These are phyloP conservation scores for Skeletonema costatum DNA, from an alignment of 108 stramenopile genomes.

Conservation along the genomic window DNA sequence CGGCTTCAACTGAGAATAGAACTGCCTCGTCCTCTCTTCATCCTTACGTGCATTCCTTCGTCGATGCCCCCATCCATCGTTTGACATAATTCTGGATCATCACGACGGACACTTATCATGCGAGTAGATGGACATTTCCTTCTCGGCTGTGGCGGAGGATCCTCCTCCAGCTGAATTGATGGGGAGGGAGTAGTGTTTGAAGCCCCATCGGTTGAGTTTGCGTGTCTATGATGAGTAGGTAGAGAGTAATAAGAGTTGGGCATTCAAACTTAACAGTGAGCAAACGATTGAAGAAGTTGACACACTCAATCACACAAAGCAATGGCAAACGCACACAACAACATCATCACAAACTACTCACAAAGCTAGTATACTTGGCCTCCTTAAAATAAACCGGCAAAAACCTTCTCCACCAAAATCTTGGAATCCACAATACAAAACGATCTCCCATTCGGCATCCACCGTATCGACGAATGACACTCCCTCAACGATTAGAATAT, in stretches of 20 bases:
- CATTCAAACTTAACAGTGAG: neutral
- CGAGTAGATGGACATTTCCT: constrained; percentile 2
- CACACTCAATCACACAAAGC: too few relatives aligned
- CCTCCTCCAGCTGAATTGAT: neutral
- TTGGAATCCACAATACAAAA: constrained; percentile 48
- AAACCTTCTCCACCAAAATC: constrained; percentile 49
- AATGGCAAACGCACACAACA: neutral
- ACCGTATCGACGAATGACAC: constrained; percentile 22
- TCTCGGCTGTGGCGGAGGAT: neutral
- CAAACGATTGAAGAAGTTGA: neutral
- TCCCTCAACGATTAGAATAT: constrained; percentile 8
- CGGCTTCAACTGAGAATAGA: neutral
- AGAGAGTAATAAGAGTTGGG: neutral
- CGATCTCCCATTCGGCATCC: constrained; percentile 31
- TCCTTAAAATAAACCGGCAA: constrained; percentile 65
- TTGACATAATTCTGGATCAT: neutral
- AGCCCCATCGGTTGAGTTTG: constrained; percentile 12
- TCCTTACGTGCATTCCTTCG: neutral
- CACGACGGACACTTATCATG: neutral
- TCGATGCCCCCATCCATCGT: constrained; percentile 5
- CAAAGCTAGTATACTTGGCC: constrained; percentile 59
- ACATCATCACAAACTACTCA: constrained; percentile 6
- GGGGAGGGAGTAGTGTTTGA: constrained; percentile 10
- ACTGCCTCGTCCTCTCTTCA: neutral
- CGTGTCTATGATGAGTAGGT: neutral